Percentiles rank a stretch among this genome's conserved stretches.
phyloP scores from a whole-genome alignment of 2,329 filamentous ascomycete species.

The Alternaria incomplexa region DNA sequence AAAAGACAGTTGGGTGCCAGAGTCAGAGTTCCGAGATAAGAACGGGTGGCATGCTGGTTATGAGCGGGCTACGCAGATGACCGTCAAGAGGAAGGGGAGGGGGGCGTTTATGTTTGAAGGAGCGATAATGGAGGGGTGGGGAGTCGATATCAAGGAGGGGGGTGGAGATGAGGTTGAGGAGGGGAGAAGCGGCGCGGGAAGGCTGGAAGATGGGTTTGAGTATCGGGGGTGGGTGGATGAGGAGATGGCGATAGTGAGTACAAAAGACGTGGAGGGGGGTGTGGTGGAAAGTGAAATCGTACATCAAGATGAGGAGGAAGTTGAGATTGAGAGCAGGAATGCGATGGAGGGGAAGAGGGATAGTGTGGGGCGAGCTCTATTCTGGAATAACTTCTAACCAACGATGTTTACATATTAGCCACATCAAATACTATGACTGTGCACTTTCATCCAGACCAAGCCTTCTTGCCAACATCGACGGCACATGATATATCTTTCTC shows the following conservation, averaged over 20 bases:
- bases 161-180: background rate
- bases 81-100: background rate
- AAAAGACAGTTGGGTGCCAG: background rate
- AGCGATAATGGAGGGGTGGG: background rate
- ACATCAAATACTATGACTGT: background rate
- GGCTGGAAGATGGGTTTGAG: background rate
- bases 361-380: background rate
- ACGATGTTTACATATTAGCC: background rate
- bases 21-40: background rate
- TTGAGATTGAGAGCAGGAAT: background rate
- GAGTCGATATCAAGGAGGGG: fast-evolving
- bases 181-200: fast-evolving
- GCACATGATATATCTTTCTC: background rate
- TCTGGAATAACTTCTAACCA: too few species aligned
- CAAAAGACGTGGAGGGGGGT: background rate
- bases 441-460: background rate
- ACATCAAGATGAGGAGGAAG: too few species aligned
- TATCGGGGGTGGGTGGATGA: background rate
- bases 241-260: background rate
- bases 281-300: background rate
- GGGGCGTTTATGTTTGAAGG: background rate
- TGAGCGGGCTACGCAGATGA: background rate
- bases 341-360: background rate
- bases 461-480: background rate
- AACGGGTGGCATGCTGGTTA: background rate